Conservation (phyloP, 2,329 filamentous ascomycete genomes). For the Moelleriella libera region DNA sequence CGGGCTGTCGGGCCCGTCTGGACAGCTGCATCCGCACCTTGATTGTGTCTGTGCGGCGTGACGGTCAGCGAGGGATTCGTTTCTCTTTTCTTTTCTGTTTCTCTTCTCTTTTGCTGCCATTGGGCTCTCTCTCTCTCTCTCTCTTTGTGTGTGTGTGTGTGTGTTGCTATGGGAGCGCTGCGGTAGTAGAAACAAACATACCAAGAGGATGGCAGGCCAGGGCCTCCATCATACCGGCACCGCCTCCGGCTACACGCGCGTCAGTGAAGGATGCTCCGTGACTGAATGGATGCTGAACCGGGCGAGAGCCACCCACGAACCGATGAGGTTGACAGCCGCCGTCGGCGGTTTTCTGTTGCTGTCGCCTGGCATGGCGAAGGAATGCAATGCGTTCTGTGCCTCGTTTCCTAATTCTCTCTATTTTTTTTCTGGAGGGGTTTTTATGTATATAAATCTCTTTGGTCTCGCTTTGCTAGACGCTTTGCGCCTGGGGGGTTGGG, state of each 20-base stretch:
- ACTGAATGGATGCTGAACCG: no score
- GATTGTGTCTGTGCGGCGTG: conserved; percentile 57
- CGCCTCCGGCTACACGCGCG: conserved; percentile 62
- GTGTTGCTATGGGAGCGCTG: neutral
- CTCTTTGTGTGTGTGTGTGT: no score
- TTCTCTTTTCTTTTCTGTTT: neutral
- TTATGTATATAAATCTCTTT: no score
- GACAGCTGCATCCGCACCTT: conserved; percentile 99
- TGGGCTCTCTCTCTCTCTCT: neutral
- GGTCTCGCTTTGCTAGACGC: no score
- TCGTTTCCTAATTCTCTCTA: neutral
- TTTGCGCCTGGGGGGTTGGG: no score
- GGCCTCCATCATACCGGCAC: conserved; percentile 98
- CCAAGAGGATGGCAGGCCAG: conserved; percentile 88
- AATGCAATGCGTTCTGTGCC: neutral
- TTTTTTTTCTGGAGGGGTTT: neutral
- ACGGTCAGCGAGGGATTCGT: no score
- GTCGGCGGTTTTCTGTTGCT: conserved; percentile 62
- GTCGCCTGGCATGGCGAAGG: conserved; percentile 6
- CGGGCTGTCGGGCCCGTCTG: conserved; percentile 65
- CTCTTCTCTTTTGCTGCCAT: neutral
- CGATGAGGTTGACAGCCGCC: conserved; percentile 80
- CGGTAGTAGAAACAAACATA: conserved; percentile 23
- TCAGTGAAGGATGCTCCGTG: neutral
- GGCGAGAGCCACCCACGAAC: conserved; percentile 30